phyloP scores from a whole-genome alignment of 768 basidiomycete genomes.

The Suillus discolor region DNA sequence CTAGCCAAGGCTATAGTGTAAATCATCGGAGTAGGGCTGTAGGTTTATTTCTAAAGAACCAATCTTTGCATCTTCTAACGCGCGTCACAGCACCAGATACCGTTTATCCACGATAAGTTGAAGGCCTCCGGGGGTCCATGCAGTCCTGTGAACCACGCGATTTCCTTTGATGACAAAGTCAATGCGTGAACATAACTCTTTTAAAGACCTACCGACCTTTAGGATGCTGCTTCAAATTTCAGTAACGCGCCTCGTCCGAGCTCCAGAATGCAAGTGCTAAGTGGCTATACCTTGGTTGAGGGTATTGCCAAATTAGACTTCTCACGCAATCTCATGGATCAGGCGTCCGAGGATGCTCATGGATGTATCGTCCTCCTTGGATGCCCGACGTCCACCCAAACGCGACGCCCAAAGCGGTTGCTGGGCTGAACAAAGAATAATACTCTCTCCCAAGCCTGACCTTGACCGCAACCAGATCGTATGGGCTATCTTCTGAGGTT shows the following conservation, averaged over 20 bases:
- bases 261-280: background rate
- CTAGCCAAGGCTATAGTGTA: background rate
- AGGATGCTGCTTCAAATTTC: background rate
- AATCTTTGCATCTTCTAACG: background rate
- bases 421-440: conserved; percentile 7
- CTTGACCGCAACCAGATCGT: conserved; percentile 3
- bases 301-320: background rate
- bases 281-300: background rate
- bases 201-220: background rate
- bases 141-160: background rate
- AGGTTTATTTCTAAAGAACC: background rate
- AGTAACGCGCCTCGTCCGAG: conserved; percentile 4
- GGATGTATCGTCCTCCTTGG: conserved; percentile 1
- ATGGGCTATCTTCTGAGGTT: conserved; percentile 1
- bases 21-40: background rate
- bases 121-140: background rate
- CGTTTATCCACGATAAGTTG: no score
- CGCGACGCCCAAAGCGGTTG: background rate
- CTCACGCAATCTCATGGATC: background rate
- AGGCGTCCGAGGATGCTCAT: background rate
- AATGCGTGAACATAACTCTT: background rate
- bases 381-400: conserved; percentile 7
- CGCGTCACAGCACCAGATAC: background rate
- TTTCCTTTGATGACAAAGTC: background rate
- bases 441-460: conserved; percentile 5